Base-by-base conservation (phyloP, 2,329 filamentous ascomycete species). In the Exophiala sideris region DNA sequence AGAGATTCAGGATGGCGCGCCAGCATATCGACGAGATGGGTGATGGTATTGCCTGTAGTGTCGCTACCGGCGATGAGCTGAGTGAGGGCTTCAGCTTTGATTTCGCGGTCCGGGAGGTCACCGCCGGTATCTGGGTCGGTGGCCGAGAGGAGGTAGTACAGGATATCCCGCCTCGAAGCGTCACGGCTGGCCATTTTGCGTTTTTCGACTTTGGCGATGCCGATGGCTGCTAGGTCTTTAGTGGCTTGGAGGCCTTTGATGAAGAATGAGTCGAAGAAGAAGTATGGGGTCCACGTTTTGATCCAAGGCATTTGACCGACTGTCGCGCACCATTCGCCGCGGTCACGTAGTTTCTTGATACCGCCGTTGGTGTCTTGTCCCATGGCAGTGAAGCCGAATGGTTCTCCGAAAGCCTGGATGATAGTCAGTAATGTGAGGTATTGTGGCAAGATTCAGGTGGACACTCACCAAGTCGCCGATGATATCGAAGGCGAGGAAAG, bases 1-100 rank as follows among this genome's bases (percentile, higher is more conserved):
- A 62, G 40, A 54, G 61, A 21, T 56, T 58, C 21, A 59, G 48
- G 40, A 62, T 64, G 59, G 56, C 65, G 57, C 62, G 62, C 46
- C 61, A 65, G 16, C 58, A 58, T 12, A 21, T 48, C 50, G 0
- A 46, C 44, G 1, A 61, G 54, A 8, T 66, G 59, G 0, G 50
- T 61, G 6, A 66, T 63, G 2, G 70, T 60, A 18, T 66, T 64
- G 40, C 62, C 72, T 3, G 67, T 67, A 9, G 63, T 66, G 1
- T 71, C 72, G 0, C 68, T 69, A 1, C 75, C 75, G 1, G 74
- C 76, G 8, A 73, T 52, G 58, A 76, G 73, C 32, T 76, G 66
- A 0, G 72, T 41, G 18, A 45, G 21, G 9, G 36, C 39, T 18
- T 51, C 48, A 16, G 48, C 38, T 20, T 74, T 65, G 65, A 77